These are phyloP conservation scores for Zelopaecilomyces penicillatus DNA, from an alignment of 2,329 filamentous ascomycete genomes.

Conservation along the genomic window DNA sequence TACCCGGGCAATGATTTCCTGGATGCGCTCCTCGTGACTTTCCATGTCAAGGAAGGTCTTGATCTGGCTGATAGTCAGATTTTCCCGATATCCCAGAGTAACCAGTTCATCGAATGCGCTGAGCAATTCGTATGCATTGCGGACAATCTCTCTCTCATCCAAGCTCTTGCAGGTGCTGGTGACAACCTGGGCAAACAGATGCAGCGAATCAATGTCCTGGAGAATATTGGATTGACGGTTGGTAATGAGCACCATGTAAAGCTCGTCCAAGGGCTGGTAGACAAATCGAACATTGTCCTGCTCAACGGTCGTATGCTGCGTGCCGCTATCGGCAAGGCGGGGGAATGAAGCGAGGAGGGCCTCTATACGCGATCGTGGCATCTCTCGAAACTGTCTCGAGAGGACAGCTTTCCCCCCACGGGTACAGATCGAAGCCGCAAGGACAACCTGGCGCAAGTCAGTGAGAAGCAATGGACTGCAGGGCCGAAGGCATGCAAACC, in stretches of 20 bases:
- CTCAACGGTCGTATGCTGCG: conserved; percentile 96
- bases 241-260: conserved; percentile 99
- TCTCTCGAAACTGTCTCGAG: conserved; percentile 95
- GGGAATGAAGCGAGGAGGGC: conserved; percentile 94
- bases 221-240: conserved; percentile 99
- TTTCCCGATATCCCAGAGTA: conserved; percentile 91
- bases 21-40: conserved; percentile 95
- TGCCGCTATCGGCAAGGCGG: conserved; percentile 91
- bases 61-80: conserved; percentile 92
- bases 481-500: conserved; percentile 21
- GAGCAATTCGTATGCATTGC: conserved; percentile 91
- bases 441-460: conserved; percentile 65
- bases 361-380: conserved; percentile 93
- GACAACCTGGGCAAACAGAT: conserved; percentile 95
- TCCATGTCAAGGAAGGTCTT: conserved; percentile 99
- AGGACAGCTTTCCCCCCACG: conserved; percentile 96
- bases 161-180: conserved; percentile 92
- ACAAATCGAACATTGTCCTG: conserved; percentile 99
- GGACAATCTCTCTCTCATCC: conserved; percentile 90
- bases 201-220: conserved; percentile 96
- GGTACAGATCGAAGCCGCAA: conserved; percentile 98
- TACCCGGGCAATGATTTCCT: conserved; percentile 92
- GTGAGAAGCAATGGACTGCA: conserved; percentile 4
- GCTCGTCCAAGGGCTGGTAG: conserved; percentile 96
- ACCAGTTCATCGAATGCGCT: conserved; percentile 97